phyloP scores from a whole-genome alignment of 495 filamentous ascomycete genomes.

The Penicillium pulvis region DNA sequence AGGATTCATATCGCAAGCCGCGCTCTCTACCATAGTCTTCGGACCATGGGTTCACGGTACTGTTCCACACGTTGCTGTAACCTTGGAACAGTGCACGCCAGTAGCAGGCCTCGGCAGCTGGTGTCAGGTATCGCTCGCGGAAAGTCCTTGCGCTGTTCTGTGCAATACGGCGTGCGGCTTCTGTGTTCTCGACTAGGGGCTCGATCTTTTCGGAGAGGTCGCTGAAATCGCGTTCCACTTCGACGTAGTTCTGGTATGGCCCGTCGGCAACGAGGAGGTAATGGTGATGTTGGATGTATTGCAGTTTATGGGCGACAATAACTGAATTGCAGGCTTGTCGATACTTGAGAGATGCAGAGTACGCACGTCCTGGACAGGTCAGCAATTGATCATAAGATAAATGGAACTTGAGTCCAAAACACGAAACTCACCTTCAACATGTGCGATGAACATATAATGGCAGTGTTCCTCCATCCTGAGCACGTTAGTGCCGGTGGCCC shows the following conservation, averaged over 20 bases:
- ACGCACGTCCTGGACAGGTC: conserved; percentile 41
- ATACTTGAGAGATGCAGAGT: conserved; percentile 60
- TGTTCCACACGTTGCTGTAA: conserved; percentile 49
- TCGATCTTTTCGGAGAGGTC: conserved; percentile 57
- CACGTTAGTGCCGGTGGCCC: conserved; percentile 42
- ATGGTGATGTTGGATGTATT: conserved; percentile 49
- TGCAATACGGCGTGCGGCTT: conserved; percentile 54
- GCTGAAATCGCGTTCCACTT: conserved; percentile 59
- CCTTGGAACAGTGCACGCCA: conserved; percentile 55
- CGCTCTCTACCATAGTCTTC: conserved; percentile 22
- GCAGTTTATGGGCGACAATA: conserved; percentile 53
- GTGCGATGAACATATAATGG: conserved; percentile 57
- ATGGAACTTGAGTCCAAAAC: neutral
- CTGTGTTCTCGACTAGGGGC: conserved; percentile 43
- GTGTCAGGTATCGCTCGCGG: conserved; percentile 59
- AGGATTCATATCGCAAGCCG: conserved; percentile 45
- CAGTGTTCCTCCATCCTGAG: conserved; percentile 59
- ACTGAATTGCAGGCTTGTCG: conserved; percentile 63
- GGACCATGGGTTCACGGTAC: conserved; percentile 29
- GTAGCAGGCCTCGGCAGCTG: conserved; percentile 61
- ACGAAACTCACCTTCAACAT: conserved; percentile 54
- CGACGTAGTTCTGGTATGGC: conserved; percentile 61
- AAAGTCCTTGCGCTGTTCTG: conserved; percentile 57
- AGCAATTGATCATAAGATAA: neutral
- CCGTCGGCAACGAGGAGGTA: conserved; percentile 46